These are phyloP conservation scores for Cystobasidium sp. DNA, from an alignment of 1,284 basidiomycete species.

Conservation along the genomic window DNA sequence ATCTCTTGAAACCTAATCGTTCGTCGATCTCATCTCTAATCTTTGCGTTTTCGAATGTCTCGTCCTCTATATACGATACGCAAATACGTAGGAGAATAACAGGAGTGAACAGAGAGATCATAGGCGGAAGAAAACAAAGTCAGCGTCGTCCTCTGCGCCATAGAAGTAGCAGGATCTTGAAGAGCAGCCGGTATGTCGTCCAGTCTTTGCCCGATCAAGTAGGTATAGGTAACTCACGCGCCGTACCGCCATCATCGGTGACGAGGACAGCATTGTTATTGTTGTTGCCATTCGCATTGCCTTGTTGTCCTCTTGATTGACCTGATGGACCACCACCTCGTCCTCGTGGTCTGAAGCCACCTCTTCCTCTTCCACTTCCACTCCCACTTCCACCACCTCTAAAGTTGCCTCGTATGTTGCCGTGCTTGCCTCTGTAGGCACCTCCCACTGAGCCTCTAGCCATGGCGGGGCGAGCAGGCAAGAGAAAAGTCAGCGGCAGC, in stretches of 20 bases:
- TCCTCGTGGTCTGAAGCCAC: constrained; percentile 36
- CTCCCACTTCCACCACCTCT: constrained; percentile 11
- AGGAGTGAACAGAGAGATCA: too few species aligned
- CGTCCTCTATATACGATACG: constrained; percentile 59
- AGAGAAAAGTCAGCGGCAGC: too few species aligned
- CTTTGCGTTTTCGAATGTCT: constrained; percentile 77
- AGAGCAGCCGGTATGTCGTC: too few species aligned
- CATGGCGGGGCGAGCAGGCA: not conserved
- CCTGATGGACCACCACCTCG: constrained; percentile 8
- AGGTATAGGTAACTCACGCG: constrained; percentile 18
- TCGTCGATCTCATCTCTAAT: constrained; percentile 87
- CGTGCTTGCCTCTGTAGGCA: constrained; percentile 39
- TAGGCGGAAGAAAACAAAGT: too few species aligned
- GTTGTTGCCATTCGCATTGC: constrained; percentile 4
- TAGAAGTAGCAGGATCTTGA: too few species aligned
- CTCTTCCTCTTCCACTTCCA: constrained; percentile 13
- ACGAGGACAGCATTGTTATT: constrained; percentile 5
- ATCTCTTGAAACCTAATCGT: constrained; percentile 81
- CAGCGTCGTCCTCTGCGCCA: too few species aligned
- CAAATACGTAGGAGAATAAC: not conserved
- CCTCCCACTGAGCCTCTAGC: constrained; percentile 39
- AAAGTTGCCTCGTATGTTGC: constrained; percentile 33
- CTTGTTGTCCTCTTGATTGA: constrained; percentile 6
- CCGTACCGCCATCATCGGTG: constrained; percentile 40
- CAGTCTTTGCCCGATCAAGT: too few species aligned